Conservation (phyloP, 2,329 filamentous ascomycete genomes). For the Xylariomycetidae sp. region DNA sequence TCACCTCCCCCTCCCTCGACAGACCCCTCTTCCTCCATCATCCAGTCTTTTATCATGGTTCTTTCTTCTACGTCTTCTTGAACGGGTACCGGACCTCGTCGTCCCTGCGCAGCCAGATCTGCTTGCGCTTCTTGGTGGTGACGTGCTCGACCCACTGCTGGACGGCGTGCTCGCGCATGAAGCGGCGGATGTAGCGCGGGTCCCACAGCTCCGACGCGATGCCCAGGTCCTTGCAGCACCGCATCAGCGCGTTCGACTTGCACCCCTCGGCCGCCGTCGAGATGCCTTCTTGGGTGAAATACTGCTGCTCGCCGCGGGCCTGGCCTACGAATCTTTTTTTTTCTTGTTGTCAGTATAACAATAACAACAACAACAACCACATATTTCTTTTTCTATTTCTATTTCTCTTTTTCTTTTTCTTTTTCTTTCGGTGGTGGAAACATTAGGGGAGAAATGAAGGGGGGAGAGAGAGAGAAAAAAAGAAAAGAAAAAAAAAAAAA, state of each 20-base stretch:
- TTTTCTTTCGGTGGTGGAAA: no score
- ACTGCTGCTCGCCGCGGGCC: slow-evolving; percentile 89
- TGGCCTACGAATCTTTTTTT: slow-evolving; percentile 76
- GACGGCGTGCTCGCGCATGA: slow-evolving; percentile 67
- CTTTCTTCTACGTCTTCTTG: slow-evolving; percentile 31
- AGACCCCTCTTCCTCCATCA: slow-evolving; percentile 4
- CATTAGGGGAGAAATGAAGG: slow-evolving; percentile 1
- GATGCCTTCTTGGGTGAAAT: slow-evolving; percentile 84
- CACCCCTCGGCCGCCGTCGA: slow-evolving; percentile 94
- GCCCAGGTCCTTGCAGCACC: slow-evolving; percentile 96
- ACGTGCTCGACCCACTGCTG: slow-evolving; percentile 90
- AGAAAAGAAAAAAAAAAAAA: slow-evolving; percentile 14
- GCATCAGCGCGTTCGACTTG: slow-evolving; percentile 96
- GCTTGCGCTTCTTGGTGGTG: slow-evolving; percentile 80
- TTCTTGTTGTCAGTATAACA: no score
- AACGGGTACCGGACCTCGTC: slow-evolving; percentile 64
- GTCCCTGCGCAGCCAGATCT: slow-evolving; percentile 82
- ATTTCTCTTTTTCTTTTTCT: no score
- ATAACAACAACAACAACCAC: no score
- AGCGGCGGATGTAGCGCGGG: slow-evolving; percentile 80
- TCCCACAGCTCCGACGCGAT: slow-evolving; percentile 97
- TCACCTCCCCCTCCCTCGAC: not conserved
- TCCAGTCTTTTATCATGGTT: not conserved
- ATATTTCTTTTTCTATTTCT: no score
- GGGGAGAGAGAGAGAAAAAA: not conserved